Evolutionary conservation across 331 rosid species (phyloP), one percentile per base, ranked within the genome.

Genomic region (Acacia pycnantha): DNA sequence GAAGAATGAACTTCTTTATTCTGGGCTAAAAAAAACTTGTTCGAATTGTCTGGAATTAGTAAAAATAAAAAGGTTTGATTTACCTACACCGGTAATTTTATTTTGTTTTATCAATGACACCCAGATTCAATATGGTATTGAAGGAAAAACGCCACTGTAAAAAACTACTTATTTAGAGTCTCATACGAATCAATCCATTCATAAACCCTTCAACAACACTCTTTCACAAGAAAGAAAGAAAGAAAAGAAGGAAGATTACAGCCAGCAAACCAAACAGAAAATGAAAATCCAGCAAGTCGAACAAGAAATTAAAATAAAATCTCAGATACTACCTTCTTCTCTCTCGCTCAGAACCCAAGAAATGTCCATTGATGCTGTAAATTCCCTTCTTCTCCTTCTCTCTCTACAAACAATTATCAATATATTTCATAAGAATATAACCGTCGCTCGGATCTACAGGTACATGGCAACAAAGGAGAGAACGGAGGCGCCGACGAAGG

Each of bases 381-480:
- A 22, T 11, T 70, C 62, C 26, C 78, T 21, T 35, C 47, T 21
- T 54, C 14, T 22, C 68, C 78, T 73, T 73, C 64, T 58, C 65
- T 58, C 31, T 24, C 65, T 58, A 11, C 31, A 58, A 58, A 3
- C 14, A 56, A 56, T 56, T 56, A 58, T 58, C 14, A n/a, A 58
- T n/a, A 22, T 0, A 58, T 22, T 22, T 58, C 15, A 22, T 58
- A 58, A 22, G 13, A n/a, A 26, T 24, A 12, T 4, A 4, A 0
- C 8, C 18, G 33, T 24, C 19, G 18, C 68, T 61, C 6, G 9
- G 0, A 33, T 33, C 37, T 33, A 33, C 37, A 59, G 0, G 78
- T 79, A 79, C 51, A 68, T 79, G 10, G 78, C 84, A 1, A 84
- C 73, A 2, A 84, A 69, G 62, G 81, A 79, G 69, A 84, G 33